Percentiles rank a stretch among this genome's conserved stretches.
Evolutionary conservation across 345 rosid genomes (phyloP).

Genomic region (Eucalyptus coolabah): DNA sequence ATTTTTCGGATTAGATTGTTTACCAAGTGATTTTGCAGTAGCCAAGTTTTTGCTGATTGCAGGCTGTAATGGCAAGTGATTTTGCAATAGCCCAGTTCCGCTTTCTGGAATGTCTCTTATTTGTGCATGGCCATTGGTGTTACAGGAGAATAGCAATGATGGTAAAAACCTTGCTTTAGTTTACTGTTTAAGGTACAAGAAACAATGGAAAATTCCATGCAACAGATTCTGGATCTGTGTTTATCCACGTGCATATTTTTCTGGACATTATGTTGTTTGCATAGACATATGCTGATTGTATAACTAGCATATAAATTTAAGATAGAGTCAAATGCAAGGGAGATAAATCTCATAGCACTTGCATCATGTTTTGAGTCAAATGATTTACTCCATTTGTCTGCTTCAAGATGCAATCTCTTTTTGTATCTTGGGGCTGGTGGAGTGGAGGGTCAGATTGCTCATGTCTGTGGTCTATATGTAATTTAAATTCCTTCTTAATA

Average conservation of each 20-base stretch:
- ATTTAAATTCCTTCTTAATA: background rate
- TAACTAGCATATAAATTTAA: background rate
- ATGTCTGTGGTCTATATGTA: background rate
- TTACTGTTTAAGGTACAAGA: background rate
- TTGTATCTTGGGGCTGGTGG: background rate
- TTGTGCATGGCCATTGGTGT: conserved; percentile 99
- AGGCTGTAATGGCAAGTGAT: conserved; percentile 98
- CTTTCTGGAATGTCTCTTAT: conserved; percentile 64
- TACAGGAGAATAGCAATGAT: conserved; percentile 82
- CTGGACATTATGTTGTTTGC: background rate
- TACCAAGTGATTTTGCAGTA: background rate
- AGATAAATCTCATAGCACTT: rapidly evolving
- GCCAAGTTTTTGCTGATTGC: background rate
- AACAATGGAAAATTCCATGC: background rate
- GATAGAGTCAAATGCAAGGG: background rate
- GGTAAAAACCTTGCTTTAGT: conserved; percentile 22
- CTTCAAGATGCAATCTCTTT: background rate
- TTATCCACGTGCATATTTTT: background rate
- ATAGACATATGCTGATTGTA: background rate
- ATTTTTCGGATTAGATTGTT: background rate
- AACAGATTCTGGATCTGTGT: background rate
- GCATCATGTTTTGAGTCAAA: background rate
- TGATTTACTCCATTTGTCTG: background rate
- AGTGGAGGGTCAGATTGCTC: background rate
- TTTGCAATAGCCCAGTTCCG: conserved; percentile 84